Conservation (phyloP, 2,329 filamentous ascomycete genomes). For the Fusarium staphyleae region DNA sequence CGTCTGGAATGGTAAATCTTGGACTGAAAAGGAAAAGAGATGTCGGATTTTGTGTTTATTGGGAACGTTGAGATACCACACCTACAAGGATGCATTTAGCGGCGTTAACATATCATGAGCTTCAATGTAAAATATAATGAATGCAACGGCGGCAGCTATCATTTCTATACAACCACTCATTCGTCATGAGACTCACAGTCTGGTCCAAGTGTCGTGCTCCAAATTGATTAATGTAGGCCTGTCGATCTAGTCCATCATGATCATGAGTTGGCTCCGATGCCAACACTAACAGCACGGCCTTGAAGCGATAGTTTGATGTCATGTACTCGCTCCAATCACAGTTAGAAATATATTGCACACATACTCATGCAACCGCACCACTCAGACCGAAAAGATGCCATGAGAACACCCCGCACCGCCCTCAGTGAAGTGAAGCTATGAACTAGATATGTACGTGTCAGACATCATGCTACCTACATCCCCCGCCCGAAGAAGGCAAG, state of each 20-base stretch:
- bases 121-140: conserved; percentile 1
- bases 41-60: conserved; percentile 13
- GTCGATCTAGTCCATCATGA: conserved; percentile 9
- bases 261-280: conserved; percentile 5
- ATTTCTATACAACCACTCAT: neutral
- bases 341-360: neutral
- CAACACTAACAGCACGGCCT: neutral
- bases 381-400: conserved; percentile 31
- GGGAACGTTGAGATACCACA: conserved; percentile 36
- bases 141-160: neutral
- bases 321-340: neutral
- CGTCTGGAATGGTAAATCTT: conserved; percentile 58
- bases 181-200: no score
- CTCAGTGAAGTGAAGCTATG: conserved; percentile 17
- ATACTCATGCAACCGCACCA: conserved; percentile 32
- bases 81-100: conserved; percentile 23
- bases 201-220: no score
- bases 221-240: no score
- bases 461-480: conserved; percentile 2
- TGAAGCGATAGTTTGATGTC: neutral
- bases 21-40: neutral
- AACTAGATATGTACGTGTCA: conserved; percentile 4
- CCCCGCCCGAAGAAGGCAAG: no score
- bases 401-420: conserved; percentile 31
- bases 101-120: conserved; percentile 8